Base-by-base conservation (phyloP, 2,329 filamentous ascomycete genomes). In the Exophiala phaeomuriformis region DNA sequence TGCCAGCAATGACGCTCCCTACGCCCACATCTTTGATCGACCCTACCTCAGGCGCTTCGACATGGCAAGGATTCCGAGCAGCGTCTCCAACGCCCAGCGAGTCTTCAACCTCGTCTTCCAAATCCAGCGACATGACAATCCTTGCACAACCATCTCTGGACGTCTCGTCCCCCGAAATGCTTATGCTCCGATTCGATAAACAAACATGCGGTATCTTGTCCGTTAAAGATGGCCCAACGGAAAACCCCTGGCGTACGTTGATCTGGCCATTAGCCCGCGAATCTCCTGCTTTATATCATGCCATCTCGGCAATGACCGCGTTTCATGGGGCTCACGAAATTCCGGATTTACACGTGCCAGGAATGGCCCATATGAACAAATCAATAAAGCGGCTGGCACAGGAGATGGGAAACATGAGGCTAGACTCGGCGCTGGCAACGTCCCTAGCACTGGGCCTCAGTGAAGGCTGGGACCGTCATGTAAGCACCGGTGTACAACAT, bases 211-310 rank as follows among this genome's bases (percentile, higher is more conserved):
- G 83, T 2, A 84, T 88, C 46, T 71, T 87, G 19, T 87, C 84
- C 0, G 75, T 87, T 48, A 86, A 86, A 64, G 83, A 87, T 65
- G 84, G 83, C 0, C 75, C 77, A 4, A 79, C 75, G 1, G 84
- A 87, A 61, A 88, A 87, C 63, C 84, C 84, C 1, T 88, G 84
- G 84, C 76, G 83, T 30, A 86, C 78, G 4, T 71, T 85, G 43
- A 73, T 88, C n/a, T 85, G 83, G 82, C 84, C 84, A 1, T 68
- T 88, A 45, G 81, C 83, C 2, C 75, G 75, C 60, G 75, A 82
- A 45, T 84, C 78, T 3, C 80, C 82, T 1, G 83, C 83, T 2
- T 69, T 88, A 35, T 83, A 82, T 60, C 81, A 87, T 69, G 84
- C 84, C 3, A 77, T 87, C 50, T 78, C 80, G 40, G 82, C 83